Conservation (phyloP, 441 rosid species). For the Adansonia rubrostipa region DNA sequence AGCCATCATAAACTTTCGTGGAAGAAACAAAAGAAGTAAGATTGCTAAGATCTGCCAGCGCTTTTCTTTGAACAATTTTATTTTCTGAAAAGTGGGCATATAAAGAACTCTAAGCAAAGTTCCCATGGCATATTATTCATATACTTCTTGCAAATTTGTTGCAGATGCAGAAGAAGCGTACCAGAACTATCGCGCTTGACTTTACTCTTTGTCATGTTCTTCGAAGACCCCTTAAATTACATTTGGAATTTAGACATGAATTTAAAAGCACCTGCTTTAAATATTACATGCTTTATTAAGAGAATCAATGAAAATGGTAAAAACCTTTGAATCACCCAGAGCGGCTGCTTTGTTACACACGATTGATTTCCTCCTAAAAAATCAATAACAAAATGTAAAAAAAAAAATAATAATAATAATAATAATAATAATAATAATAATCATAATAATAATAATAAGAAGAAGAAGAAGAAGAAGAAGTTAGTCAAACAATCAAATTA, state of each 20-base stretch:
- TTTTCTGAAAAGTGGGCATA: constrained; percentile 36
- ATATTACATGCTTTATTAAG: constrained; percentile 13
- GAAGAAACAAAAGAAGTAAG: constrained; percentile 35
- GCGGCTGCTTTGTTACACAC: constrained; percentile 35
- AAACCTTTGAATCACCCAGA: constrained; percentile 53
- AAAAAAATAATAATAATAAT: neutral
- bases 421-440: no score
- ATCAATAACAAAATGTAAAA: neutral
- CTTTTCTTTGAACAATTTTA: constrained; percentile 57
- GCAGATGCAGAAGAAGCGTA: constrained; percentile 35
- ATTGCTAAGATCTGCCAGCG: constrained; percentile 82
- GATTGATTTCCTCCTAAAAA: constrained; percentile 47
- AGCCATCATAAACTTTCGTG: constrained; percentile 49
- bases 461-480: neutral
- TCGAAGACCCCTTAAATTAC: constrained; percentile 42
- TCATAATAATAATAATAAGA: neutral
- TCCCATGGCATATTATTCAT: constrained; percentile 11
- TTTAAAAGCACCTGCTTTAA: constrained; percentile 19
- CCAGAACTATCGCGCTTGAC: constrained; percentile 45
- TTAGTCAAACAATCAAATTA: neutral
- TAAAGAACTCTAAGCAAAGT: neutral
- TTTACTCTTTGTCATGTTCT: constrained; percentile 44
- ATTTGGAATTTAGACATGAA: constrained; percentile 21
- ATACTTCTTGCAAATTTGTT: neutral
- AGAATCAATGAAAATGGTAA: constrained; percentile 20